A percentile compares a stretch with the other conserved stretches of the same genome.
Conservation (phyloP, 768 basidiomycete genomes). For the Boletus speciosus region DNA sequence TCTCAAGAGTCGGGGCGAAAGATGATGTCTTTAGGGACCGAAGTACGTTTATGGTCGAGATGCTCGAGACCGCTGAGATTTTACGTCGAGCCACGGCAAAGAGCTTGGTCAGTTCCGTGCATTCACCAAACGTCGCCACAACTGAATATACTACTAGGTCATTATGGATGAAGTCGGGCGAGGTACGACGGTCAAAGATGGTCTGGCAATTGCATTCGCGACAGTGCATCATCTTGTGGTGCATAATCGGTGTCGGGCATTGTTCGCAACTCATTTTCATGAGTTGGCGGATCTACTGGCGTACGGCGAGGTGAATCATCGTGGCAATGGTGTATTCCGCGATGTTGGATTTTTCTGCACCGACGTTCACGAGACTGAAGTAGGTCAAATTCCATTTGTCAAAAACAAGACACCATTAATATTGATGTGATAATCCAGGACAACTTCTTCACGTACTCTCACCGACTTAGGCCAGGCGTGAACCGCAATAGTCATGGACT, state of each 20-base stretch:
- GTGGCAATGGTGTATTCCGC: constrained; percentile 46
- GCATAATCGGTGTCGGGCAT: constrained; percentile 70
- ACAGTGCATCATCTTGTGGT: constrained; percentile 77
- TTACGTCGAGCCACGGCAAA: constrained; percentile 75
- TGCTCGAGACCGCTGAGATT: constrained; percentile 92
- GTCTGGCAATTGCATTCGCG: constrained; percentile 90
- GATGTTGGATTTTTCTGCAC: constrained; percentile 87
- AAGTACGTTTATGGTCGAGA: constrained; percentile 98
- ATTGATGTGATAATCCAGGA: constrained; percentile 43
- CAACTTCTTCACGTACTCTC: constrained; percentile 78
- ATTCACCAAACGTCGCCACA: not conserved
- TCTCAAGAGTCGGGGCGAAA: constrained; percentile 92
- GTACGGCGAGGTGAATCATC: constrained; percentile 40
- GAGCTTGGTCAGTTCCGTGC: constrained; percentile 62
- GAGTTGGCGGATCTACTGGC: constrained; percentile 86
- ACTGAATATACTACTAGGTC: constrained; percentile 49
- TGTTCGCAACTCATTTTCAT: constrained; percentile 99
- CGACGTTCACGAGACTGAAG: constrained; percentile 74
- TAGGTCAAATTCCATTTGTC: constrained; percentile 34
- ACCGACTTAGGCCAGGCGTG: constrained; percentile 75
- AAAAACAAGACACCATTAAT: not conserved
- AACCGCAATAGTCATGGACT: constrained; percentile 90
- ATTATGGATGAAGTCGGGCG: constrained; percentile 99
- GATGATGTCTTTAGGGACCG: constrained; percentile 92
- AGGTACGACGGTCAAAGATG: constrained; percentile 90